Evolutionary conservation across 495 filamentous ascomycete species (phyloP).

Genomic region (Bryoglossum gracile): DNA sequence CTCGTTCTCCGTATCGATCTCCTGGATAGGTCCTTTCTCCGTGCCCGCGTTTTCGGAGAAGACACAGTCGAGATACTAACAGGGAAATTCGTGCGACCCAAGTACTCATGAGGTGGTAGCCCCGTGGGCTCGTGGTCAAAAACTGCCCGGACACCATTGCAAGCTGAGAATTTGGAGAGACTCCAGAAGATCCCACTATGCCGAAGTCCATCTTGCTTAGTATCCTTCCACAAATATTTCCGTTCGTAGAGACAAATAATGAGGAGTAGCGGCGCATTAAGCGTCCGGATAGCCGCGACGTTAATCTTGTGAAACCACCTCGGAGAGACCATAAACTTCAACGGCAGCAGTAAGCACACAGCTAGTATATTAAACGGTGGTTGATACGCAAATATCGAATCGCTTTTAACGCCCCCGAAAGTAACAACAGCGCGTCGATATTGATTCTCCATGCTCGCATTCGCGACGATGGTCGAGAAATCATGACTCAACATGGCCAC

Average conservation of each 20-base stretch:
- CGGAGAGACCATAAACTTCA: constrained; percentile 53
- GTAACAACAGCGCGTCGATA: constrained; percentile 61
- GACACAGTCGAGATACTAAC: background rate
- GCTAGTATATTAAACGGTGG: constrained; percentile 67
- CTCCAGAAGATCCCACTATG: constrained; percentile 34
- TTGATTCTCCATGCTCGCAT: constrained; percentile 58
- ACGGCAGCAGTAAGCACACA: constrained; percentile 50
- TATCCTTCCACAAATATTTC: constrained; percentile 32
- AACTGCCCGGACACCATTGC: constrained; percentile 57
- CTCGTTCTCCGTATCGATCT: background rate
- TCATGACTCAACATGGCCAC: constrained; percentile 66
- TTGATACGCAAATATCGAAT: constrained; percentile 54
- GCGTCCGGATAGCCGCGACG: constrained; percentile 49
- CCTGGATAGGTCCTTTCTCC: background rate
- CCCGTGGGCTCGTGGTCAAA: constrained; percentile 57
- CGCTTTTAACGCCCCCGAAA: constrained; percentile 64
- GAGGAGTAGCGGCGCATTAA: constrained; percentile 58
- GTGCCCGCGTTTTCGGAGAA: background rate
- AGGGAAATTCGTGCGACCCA: background rate
- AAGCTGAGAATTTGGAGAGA: constrained; percentile 43
- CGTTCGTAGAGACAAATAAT: constrained; percentile 51
- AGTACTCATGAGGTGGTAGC: background rate
- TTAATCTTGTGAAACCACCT: constrained; percentile 73
- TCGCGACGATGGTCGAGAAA: constrained; percentile 54
- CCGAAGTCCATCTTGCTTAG: constrained; percentile 32